Conservation (phyloP, 163 green algal genomes). For the Volvox carteri region DNA sequence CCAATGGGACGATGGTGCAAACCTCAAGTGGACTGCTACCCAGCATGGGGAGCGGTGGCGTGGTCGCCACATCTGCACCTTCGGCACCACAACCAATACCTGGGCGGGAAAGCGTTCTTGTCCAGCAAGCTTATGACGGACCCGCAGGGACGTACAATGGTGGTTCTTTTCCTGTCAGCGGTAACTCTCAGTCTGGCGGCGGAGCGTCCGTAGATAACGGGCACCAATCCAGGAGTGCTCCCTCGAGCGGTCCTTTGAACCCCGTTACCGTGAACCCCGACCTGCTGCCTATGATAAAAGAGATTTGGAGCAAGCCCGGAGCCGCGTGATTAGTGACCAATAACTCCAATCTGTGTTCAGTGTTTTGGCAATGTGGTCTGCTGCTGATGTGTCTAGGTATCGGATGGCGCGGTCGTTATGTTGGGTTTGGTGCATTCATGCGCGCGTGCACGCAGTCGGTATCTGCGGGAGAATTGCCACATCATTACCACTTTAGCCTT, state of each 20-base stretch:
- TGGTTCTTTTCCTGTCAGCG: background rate
- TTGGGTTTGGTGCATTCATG: slow-evolving; percentile 40
- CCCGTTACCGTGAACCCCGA: slow-evolving; percentile 28
- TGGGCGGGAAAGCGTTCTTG: slow-evolving; percentile 19
- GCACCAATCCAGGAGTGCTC: slow-evolving; percentile 31
- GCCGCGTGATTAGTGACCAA: background rate
- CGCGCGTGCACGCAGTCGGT: slow-evolving; percentile 21
- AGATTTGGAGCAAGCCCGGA: slow-evolving; percentile 55
- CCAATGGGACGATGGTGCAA: slow-evolving; percentile 11
- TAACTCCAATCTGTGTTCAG: background rate
- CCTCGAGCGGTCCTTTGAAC: slow-evolving; percentile 7
- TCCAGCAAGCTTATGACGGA: slow-evolving; percentile 1
- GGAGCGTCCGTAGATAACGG: slow-evolving; percentile 21
- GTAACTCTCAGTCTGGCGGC: background rate
- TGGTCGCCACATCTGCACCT: background rate
- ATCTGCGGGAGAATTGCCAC: slow-evolving; percentile 39
- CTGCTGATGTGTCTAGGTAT: slow-evolving; percentile 14
- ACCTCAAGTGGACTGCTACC: background rate
- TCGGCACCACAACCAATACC: slow-evolving; percentile 40
- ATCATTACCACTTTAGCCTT: slow-evolving; percentile 3
- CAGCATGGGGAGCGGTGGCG: slow-evolving; percentile 24
- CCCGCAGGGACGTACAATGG: background rate
- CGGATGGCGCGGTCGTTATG: slow-evolving; percentile 11
- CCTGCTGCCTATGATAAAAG: slow-evolving; percentile 52
- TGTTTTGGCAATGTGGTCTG: background rate